Percentiles rank a stretch among this genome's conserved stretches.
phyloP scores from a whole-genome alignment of 345 rosid genomes.

The Eutrema heterophyllum region DNA sequence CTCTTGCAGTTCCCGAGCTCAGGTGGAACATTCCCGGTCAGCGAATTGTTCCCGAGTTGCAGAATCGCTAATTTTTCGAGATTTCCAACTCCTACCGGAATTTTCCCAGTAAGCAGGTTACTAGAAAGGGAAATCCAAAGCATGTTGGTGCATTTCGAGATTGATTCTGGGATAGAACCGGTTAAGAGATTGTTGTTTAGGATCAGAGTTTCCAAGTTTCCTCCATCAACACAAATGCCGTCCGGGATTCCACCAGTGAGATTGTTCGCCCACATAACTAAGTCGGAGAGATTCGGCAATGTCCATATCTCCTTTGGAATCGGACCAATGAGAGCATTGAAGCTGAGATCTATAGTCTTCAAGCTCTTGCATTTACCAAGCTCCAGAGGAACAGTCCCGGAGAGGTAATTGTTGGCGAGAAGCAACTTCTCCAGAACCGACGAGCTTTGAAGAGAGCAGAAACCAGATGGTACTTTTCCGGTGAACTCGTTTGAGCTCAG shows the following conservation, averaged over 20 bases:
- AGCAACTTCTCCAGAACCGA: conserved; percentile 59
- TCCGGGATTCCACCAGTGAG: conserved; percentile 78
- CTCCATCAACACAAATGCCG: conserved; percentile 60
- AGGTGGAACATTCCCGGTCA: conserved; percentile 60
- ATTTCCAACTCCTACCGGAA: conserved; percentile 63
- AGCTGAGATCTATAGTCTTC: conserved; percentile 76
- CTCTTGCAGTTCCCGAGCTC: conserved; percentile 72
- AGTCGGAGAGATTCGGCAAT: conserved; percentile 63
- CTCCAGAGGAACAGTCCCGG: conserved; percentile 64
- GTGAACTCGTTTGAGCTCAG: conserved; percentile 67
- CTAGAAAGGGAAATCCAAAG: conserved; percentile 87
- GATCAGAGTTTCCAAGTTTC: conserved; percentile 73
- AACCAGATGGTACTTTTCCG: conserved; percentile 56
- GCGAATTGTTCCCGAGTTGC: conserved; percentile 85
- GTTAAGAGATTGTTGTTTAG: conserved; percentile 76
- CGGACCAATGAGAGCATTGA: conserved; percentile 64
- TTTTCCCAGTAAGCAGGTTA: conserved; percentile 66
- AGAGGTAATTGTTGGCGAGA: conserved; percentile 66
- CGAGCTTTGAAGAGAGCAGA: conserved; percentile 47
- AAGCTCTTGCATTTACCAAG: conserved; percentile 69
- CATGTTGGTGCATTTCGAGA: conserved; percentile 72
- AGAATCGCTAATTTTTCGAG: conserved; percentile 67
- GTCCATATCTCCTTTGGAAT: conserved; percentile 69
- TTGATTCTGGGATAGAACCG: conserved; percentile 71
- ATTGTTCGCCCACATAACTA: conserved; percentile 95